Evolutionary conservation across 108 stramenopile genomes (phyloP).

Genomic region (Craspedostauros australis): DNA sequence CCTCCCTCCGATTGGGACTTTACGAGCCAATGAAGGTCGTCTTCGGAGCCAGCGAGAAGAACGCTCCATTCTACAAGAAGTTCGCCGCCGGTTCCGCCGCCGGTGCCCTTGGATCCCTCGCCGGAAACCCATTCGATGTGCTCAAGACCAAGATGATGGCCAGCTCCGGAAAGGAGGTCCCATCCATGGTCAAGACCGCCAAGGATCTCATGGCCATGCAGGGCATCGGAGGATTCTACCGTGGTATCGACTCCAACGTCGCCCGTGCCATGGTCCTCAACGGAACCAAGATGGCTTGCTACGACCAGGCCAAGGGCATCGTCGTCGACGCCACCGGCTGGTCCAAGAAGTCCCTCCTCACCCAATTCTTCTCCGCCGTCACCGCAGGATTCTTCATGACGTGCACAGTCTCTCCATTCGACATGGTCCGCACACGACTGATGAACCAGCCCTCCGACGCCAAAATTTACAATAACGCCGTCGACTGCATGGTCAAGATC

Average conservation of each 20-base stretch:
- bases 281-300: slow-evolving; percentile 92
- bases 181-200: slow-evolving; percentile 59
- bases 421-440: slow-evolving; percentile 83
- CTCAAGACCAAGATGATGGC: slow-evolving; percentile 89
- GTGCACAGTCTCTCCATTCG: slow-evolving; percentile 85
- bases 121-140: slow-evolving; percentile 91
- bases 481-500: slow-evolving; percentile 86
- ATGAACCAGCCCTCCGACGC: slow-evolving; percentile 92
- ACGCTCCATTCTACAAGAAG: slow-evolving; percentile 74
- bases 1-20: slow-evolving; percentile 85
- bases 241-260: slow-evolving; percentile 89
- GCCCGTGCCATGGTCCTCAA: slow-evolving; percentile 89
- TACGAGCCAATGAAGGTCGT: slow-evolving; percentile 88
- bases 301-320: slow-evolving; percentile 81
- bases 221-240: slow-evolving; percentile 86
- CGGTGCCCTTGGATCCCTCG: slow-evolving; percentile 82
- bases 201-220: slow-evolving; percentile 62
- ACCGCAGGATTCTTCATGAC: slow-evolving; percentile 94
- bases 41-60: slow-evolving; percentile 64
- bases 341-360: slow-evolving; percentile 43
- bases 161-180: slow-evolving; percentile 45
- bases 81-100: slow-evolving; percentile 81
- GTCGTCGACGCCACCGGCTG: slow-evolving; percentile 59
- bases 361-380: slow-evolving; percentile 69
- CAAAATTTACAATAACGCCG: slow-evolving; percentile 78